phyloP scores from a whole-genome alignment of 352 stramenopile genomes.

The Pythium phragmitis region DNA sequence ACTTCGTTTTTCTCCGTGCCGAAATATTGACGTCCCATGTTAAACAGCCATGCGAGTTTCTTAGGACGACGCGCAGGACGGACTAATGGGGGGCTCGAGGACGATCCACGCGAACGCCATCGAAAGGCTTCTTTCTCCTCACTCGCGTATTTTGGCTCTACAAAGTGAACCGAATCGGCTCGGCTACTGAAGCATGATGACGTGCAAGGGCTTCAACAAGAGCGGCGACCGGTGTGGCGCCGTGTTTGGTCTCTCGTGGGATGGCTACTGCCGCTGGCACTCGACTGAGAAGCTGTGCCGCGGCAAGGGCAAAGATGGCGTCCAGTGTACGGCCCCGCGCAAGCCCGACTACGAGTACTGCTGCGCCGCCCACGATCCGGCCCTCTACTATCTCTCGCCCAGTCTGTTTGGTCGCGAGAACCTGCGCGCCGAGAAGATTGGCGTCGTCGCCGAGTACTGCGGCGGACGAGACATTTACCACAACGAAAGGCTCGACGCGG shows the following conservation, averaged over 20 bases:
- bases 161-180: background rate
- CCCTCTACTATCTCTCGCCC: background rate
- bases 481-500: background rate
- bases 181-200: background rate
- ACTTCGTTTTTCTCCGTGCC: no score
- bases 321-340: background rate
- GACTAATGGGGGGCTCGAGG: no score
- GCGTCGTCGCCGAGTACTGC: constrained; percentile 3
- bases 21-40: no score
- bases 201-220: constrained; percentile 3
- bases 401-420: constrained; percentile 4
- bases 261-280: constrained; percentile 5
- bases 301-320: constrained; percentile 1
- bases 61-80: no score
- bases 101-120: no score
- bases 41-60: no score
- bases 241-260: background rate
- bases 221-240: background rate
- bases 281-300: background rate
- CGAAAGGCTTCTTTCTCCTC: background rate
- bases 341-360: constrained; percentile 9
- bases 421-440: constrained; percentile 1
- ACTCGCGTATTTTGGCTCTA: background rate
- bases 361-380: constrained; percentile 1
- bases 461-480: background rate